These are phyloP conservation scores for Botrytis pseudocinerea DNA, from an alignment of 2,329 filamentous ascomycete genomes.

Conservation along the genomic window DNA sequence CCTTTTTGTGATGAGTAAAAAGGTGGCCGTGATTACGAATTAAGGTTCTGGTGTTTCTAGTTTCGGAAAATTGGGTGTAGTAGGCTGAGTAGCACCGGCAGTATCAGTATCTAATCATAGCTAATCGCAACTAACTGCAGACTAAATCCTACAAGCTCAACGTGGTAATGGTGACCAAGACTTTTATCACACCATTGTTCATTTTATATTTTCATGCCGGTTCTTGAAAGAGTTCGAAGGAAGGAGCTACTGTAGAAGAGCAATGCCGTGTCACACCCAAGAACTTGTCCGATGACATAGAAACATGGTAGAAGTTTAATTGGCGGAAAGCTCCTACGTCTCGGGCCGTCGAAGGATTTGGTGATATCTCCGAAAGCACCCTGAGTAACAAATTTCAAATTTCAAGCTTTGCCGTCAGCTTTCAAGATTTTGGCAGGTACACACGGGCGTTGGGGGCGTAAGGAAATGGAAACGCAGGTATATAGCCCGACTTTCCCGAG, in stretches of 20 bases:
- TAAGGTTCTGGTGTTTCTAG: not conserved
- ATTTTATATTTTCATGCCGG: not conserved
- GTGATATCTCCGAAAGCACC: not conserved
- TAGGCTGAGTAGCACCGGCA: not conserved
- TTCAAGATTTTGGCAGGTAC: not conserved
- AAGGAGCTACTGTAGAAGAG: constrained; percentile 3
- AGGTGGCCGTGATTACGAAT: not conserved
- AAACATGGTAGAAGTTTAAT: not conserved
- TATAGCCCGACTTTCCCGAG: not conserved
- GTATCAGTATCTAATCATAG: not conserved
- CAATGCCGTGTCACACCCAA: not conserved
- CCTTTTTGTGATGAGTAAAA: not conserved
- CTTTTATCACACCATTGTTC: not conserved
- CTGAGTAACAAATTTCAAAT: not conserved
- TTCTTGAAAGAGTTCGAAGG: not conserved
- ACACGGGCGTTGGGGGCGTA: not conserved
- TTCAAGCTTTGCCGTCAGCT: not conserved
- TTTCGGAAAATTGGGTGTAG: not conserved
- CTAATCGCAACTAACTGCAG: not conserved
- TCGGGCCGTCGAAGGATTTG: not conserved
- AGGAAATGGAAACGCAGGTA: not conserved
- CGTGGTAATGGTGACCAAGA: not conserved
- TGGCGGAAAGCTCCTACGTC: not conserved
- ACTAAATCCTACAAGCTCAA: not conserved
- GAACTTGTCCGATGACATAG: not conserved